Percentiles rank a stretch among this genome's conserved stretches.
Conservation (phyloP, 2,329 filamentous ascomycete genomes). For the Calcarisporium arbuscula region DNA sequence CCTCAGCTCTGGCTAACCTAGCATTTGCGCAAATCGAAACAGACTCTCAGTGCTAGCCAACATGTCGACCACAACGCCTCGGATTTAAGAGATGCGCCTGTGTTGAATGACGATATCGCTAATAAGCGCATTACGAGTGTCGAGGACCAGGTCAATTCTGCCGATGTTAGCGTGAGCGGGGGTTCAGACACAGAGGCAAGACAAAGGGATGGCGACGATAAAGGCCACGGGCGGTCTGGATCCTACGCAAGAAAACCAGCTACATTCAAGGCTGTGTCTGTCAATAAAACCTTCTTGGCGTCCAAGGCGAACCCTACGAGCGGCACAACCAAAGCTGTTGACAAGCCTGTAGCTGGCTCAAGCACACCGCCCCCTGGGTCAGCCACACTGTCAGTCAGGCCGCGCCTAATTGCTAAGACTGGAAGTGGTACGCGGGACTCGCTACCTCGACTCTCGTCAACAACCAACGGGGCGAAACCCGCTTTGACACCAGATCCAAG, state of each 20-base stretch:
- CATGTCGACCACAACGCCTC: constrained; percentile 36
- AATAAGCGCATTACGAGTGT: constrained; percentile 52
- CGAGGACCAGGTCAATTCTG: constrained; percentile 54
- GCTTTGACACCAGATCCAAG: constrained; percentile 61
- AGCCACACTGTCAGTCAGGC: constrained; percentile 48
- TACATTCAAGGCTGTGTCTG: constrained; percentile 78
- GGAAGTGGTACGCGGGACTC: constrained; percentile 54
- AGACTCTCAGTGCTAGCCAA: too few species aligned
- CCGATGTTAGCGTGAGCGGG: constrained; percentile 64
- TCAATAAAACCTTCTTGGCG: constrained; percentile 78
- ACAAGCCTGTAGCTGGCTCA: constrained; percentile 43
- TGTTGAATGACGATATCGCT: constrained; percentile 47
- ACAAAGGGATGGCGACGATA: constrained; percentile 49
- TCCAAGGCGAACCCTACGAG: constrained; percentile 52
- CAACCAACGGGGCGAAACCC: constrained; percentile 51
- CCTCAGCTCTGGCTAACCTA: too few species aligned
- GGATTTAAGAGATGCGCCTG: too few species aligned
- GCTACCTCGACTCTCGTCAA: constrained; percentile 32
- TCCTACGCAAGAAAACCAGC: constrained; percentile 65
- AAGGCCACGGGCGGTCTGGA: constrained; percentile 51
- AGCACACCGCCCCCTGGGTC: constrained; percentile 39
- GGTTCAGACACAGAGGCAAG: constrained; percentile 71
- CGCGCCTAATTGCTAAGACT: constrained; percentile 70
- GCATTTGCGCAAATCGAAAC: too few species aligned
- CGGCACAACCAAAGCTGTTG: constrained; percentile 41